These are phyloP conservation scores for Solanum appendiculatum DNA, from an alignment of 257 asterid genomes.

Conservation along the genomic window DNA sequence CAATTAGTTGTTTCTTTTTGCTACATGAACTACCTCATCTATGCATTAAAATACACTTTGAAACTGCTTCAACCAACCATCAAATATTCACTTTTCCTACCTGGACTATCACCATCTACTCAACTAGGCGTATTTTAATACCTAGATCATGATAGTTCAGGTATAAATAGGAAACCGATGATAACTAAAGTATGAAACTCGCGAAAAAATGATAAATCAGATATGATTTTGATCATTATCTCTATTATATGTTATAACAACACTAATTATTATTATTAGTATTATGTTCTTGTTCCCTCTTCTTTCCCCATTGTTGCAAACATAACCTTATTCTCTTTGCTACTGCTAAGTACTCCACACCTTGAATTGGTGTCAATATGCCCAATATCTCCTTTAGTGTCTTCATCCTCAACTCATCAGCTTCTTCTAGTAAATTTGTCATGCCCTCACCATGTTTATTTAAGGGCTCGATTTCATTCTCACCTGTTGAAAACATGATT, in stretches of 20 bases:
- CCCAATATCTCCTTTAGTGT: slow-evolving; percentile 13
- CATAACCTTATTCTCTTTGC: slow-evolving; percentile 20
- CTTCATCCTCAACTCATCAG: slow-evolving; percentile 22
- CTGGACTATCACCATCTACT: neutral
- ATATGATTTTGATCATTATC: neutral
- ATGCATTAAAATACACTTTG: neutral
- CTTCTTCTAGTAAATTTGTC: slow-evolving; percentile 15
- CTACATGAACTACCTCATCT: neutral
- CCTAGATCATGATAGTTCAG: neutral
- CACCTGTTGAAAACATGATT: neutral
- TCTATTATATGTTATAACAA: neutral
- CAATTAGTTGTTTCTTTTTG: neutral
- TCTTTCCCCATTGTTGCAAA: slow-evolving; percentile 23
- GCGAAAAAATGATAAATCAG: neutral
- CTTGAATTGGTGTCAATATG: slow-evolving; percentile 19
- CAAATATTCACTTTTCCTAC: neutral
- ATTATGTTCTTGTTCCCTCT: slow-evolving; percentile 15
- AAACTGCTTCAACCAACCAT: neutral
- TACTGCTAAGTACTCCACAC: slow-evolving; percentile 17
- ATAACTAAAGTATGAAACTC: neutral
- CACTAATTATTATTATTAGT: neutral
- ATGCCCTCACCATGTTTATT: neutral
- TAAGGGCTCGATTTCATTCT: neutral
- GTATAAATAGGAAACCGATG: fast-evolving
- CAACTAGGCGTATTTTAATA: neutral